These are phyloP conservation scores for Arctium lappa DNA, from an alignment of 129 eudicot genomes.

Conservation along the genomic window DNA sequence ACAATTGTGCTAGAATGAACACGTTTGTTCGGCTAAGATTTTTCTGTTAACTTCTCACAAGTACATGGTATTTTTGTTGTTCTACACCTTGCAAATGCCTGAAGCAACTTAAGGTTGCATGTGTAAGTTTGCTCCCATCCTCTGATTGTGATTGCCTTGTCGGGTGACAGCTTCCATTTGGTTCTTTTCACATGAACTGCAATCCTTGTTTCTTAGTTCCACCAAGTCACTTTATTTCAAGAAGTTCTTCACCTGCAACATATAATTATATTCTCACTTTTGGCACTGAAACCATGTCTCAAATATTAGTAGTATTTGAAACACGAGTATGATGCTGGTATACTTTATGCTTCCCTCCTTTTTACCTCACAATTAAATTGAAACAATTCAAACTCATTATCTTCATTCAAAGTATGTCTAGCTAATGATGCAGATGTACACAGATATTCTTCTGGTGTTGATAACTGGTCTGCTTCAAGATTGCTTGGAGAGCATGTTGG, in stretches of 20 bases:
- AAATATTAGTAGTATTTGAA: not conserved
- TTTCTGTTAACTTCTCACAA: too few species aligned
- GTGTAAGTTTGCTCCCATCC: too few species aligned
- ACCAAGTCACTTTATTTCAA: not conserved
- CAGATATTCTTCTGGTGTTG: slow-evolving; percentile 62
- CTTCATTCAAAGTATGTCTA: not conserved
- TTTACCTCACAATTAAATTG: not conserved
- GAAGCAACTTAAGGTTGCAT: too few species aligned
- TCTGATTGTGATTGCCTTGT: too few species aligned
- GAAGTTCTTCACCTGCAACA: not conserved
- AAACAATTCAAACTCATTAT: not conserved
- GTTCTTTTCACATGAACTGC: not conserved
- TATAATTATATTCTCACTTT: not conserved
- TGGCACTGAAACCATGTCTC: not conserved
- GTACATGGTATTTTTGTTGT: too few species aligned
- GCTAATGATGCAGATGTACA: slow-evolving; percentile 18
- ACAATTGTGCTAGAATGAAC: too few species aligned
- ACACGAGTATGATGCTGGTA: too few species aligned
- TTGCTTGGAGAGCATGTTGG: slow-evolving; percentile 99
- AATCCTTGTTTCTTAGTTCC: not conserved
- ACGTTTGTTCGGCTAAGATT: too few species aligned
- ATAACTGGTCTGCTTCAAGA: slow-evolving; percentile 74
- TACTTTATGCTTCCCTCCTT: not conserved
- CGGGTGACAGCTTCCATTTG: not conserved
- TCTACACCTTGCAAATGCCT: too few species aligned